Evolutionary conservation across 2,329 filamentous ascomycete genomes (phyloP).

Genomic region (Diaporthe destruens): DNA sequence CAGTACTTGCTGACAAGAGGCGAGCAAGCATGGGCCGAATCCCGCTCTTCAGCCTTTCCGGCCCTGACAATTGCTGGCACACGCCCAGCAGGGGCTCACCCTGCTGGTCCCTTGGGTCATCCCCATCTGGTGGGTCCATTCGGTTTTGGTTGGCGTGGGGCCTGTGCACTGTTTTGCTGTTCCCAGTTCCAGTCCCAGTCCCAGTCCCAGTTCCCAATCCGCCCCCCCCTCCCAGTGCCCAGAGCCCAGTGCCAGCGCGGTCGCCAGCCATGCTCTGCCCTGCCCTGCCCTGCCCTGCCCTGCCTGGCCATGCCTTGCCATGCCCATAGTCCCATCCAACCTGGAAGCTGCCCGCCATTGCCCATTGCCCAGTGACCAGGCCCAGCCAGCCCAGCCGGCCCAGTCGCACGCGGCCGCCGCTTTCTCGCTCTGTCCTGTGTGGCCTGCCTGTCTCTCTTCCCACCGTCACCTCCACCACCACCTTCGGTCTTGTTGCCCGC

Average conservation of each 20-base stretch:
- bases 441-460: conserved; percentile 43
- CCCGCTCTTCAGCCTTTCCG: conserved; percentile 20
- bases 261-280: conserved; percentile 17
- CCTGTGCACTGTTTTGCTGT: conserved; percentile 37
- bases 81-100: conserved; percentile 28
- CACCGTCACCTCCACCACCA: conserved; percentile 49
- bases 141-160: conserved; percentile 34
- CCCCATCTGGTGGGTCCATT: conserved; percentile 33
- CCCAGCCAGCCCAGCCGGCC: conserved; percentile 7
- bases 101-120: conserved; percentile 14
- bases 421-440: conserved; percentile 42
- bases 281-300: conserved; percentile 6
- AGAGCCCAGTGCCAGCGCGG: conserved; percentile 25
- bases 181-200: not conserved
- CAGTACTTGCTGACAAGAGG: not conserved
- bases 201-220: not conserved
- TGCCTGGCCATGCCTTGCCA: conserved; percentile 18
- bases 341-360: conserved; percentile 26
- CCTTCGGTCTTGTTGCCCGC: conserved; percentile 44
- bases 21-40: conserved; percentile 12
- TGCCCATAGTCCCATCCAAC: conserved; percentile 25
- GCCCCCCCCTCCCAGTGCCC: not conserved
- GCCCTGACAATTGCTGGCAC: conserved; percentile 31
- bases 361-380: conserved; percentile 9
- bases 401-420: conserved; percentile 40